Base-by-base conservation (phyloP, 148 eudicot genomes). In the Rhododendron williamsianum region DNA sequence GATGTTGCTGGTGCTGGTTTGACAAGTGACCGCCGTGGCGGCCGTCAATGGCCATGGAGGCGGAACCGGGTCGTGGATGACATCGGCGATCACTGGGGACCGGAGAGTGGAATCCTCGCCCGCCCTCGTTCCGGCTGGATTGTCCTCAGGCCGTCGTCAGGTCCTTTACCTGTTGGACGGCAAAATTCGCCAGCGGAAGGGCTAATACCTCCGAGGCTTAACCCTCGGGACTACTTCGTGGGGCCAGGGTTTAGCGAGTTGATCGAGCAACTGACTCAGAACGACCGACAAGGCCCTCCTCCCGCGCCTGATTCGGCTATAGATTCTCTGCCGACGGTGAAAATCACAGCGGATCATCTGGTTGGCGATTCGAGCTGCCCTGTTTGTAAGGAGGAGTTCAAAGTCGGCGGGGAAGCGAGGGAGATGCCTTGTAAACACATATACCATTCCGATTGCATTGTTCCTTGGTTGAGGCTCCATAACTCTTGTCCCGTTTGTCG, bases 401-500 rank as follows among this genome's bases (percentile, higher is more conserved):
- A 89, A 84, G 89, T 92, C 3, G 98, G 99, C 27, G 90, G 78
- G 49, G 98, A 94, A 71, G 99, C 91, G 1, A 93, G 78, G 54
- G 92, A 94, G 86, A 38, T 96, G 58, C 98, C 98, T 0, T 96
- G 99, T 80, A 88, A 92, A 6, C 99, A 96, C 71, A 84, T 94
- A 36, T 95, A 91, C 74, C 99, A 96, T 86, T 89, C 93, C 3
- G 96, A 94, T 5, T 95, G 98, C 85, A 94, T 96, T 49, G 92
- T 95, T 5, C 97, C 99, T 2, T 96, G 99, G 98, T 87, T 96
- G 82, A 92, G 95, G 91, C 91, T 96, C 36, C 97, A 95, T 73
- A 96, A 96, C 81, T 90, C 99, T 33, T 96, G 99, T 80, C 99
- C 99, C 0, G 97, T 96, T 58, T 96, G 99, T 76, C 90, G 98